Evolutionary conservation across 345 rosid genomes (phyloP).

Genomic region (Hirschfeldia incana): DNA sequence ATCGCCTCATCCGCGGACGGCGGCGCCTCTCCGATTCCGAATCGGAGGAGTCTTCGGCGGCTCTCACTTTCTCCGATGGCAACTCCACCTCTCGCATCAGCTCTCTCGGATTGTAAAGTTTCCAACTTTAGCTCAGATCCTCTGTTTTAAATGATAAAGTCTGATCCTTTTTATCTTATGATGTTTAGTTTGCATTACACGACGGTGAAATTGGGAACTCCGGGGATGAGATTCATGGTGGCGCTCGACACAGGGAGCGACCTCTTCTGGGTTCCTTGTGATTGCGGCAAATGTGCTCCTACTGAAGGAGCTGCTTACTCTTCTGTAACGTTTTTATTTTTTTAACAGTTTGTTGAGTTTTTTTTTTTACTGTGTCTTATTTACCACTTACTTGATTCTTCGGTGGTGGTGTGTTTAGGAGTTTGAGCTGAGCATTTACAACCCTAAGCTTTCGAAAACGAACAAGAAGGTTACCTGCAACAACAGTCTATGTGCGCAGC

Average conservation of each 20-base stretch:
- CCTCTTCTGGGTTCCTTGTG: conserved; percentile 94
- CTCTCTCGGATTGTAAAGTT: conserved; percentile 79
- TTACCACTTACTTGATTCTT: neutral
- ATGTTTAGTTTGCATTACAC: conserved; percentile 74
- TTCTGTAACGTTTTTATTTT: conserved; percentile 47
- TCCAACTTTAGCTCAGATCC: neutral
- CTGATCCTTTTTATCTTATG: conserved; percentile 11
- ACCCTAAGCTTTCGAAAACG: conserved; percentile 67
- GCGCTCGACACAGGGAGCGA: conserved; percentile 90
- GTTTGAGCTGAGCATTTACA: conserved; percentile 67
- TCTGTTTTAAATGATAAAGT: neutral
- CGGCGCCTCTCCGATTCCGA: conserved; percentile 44
- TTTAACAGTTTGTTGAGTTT: neutral
- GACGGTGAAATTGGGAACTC: conserved; percentile 81
- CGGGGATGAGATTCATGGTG: conserved; percentile 84
- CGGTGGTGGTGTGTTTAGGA: conserved; percentile 42
- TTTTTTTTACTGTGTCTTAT: neutral
- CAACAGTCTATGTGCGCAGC: conserved; percentile 61
- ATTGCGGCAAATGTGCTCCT: conserved; percentile 73
- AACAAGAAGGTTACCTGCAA: conserved; percentile 77
- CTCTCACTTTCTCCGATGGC: conserved; percentile 69
- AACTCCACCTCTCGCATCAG: conserved; percentile 69
- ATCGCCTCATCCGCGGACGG: conserved; percentile 59
- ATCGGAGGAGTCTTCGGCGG: conserved; percentile 37
- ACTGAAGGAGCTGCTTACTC: conserved; percentile 57